Evolutionary conservation across 2,329 filamentous ascomycete species (phyloP).

Genomic region (Penicillium corylophilum): DNA sequence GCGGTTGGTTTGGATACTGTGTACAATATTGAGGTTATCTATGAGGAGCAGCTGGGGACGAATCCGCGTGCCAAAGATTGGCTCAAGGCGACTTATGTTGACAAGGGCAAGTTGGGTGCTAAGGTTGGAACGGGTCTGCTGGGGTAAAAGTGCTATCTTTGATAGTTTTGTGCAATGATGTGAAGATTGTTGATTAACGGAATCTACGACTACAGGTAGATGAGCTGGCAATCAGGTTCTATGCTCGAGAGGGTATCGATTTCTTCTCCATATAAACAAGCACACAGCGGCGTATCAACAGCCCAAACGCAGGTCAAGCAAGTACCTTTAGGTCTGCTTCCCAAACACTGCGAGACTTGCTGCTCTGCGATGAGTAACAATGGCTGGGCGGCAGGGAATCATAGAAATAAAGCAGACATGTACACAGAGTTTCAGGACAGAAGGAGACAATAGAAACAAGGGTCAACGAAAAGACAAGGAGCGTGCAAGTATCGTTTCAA

Average conservation of each 20-base stretch:
- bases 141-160: constrained; percentile 1
- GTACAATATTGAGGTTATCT: constrained; percentile 21
- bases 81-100: constrained; percentile 19
- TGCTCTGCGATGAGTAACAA: neutral
- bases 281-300: neutral
- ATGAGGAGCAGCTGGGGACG: constrained; percentile 8
- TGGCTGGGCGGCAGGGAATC: neutral
- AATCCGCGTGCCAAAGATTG: constrained; percentile 15
- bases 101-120: constrained; percentile 20
- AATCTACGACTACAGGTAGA: neutral
- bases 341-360: neutral
- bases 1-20: constrained; percentile 23
- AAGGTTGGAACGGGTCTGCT: constrained; percentile 17
- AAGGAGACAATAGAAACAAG: constrained; percentile 1
- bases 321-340: neutral
- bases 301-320: neutral
- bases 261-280: neutral
- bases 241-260: neutral
- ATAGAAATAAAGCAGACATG: neutral
- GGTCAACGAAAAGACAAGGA: constrained; percentile 5
- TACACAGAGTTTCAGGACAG: constrained; percentile 1
- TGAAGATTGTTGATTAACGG: neutral
- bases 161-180: neutral
- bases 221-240: neutral
- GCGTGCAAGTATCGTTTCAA: constrained; percentile 6